phyloP scores from a whole-genome alignment of 208 protist species.

The Naegleria lovaniensis region DNA sequence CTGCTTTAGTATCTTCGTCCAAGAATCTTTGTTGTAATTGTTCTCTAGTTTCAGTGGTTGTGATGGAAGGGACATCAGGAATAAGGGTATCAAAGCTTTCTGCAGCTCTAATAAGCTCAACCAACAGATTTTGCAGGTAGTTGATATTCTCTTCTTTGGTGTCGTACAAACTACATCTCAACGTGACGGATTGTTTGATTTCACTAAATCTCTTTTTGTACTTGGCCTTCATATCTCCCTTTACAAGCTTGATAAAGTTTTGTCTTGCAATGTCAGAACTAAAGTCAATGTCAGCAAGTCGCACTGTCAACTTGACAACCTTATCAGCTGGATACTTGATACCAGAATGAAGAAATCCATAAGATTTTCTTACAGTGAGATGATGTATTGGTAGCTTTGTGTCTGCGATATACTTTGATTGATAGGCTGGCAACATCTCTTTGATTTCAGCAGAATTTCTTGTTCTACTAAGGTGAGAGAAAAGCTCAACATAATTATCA shows the following conservation, averaged over 20 bases:
- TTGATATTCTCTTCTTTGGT: slow-evolving; percentile 8
- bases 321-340: slow-evolving; percentile 10
- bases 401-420: neutral
- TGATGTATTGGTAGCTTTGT: neutral
- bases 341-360: neutral
- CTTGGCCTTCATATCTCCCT: neutral
- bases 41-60: neutral
- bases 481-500: neutral
- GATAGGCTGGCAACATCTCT: neutral
- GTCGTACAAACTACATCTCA: neutral
- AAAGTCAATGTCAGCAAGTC: neutral
- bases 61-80: neutral
- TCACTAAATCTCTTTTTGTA: neutral
- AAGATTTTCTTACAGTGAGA: neutral
- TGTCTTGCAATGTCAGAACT: neutral
- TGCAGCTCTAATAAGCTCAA: neutral
- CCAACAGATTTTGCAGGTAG: neutral
- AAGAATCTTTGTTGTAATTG: neutral
- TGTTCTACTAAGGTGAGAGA: neutral
- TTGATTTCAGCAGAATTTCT: neutral
- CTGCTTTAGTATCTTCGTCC: neutral
- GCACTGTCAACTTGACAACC: neutral
- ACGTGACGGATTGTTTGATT: neutral
- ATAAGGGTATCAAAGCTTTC: neutral
- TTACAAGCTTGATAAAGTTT: slow-evolving; percentile 3